These are phyloP conservation scores for Stromatinia cepivora DNA, from an alignment of 2,329 filamentous ascomycete species.

Conservation along the genomic window DNA sequence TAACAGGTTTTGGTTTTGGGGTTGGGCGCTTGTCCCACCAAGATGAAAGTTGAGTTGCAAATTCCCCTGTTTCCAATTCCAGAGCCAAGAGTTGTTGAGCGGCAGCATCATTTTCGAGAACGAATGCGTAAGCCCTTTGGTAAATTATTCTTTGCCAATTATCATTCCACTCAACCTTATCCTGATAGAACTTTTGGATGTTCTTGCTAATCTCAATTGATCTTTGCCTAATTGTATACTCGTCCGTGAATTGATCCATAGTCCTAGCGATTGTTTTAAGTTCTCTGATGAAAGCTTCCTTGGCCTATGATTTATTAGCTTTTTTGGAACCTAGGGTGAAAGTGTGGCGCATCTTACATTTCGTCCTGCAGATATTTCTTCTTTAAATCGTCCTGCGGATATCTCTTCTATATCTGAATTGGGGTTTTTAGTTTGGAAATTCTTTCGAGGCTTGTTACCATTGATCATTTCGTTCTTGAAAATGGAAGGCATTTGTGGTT, in stretches of 20 bases:
- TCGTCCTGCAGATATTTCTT: background rate
- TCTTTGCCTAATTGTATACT: background rate
- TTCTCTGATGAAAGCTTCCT: background rate
- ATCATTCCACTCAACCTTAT: background rate
- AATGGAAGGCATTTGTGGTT: background rate
- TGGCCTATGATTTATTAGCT: conserved; percentile 7
- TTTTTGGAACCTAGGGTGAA: background rate
- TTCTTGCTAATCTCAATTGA: background rate
- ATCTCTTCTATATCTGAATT: conserved; percentile 10
- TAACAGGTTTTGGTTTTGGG: background rate
- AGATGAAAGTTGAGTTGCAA: background rate
- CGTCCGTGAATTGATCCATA: background rate
- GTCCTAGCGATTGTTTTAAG: background rate
- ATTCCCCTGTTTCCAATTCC: background rate
- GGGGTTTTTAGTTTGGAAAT: background rate
- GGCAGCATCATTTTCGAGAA: background rate
- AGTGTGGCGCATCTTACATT: background rate
- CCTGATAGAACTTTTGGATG: background rate
- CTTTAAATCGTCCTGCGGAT: background rate
- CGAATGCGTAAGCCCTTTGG: background rate
- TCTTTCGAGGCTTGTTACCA: background rate
- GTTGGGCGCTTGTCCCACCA: background rate
- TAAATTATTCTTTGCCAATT: background rate
- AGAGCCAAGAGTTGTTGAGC: background rate
- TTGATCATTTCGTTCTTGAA: conserved; percentile 3